Evolutionary conservation across 345 rosid genomes (phyloP), one percentile per base, ranked within the genome.

Genomic region (Bretschneidera sinensis): DNA sequence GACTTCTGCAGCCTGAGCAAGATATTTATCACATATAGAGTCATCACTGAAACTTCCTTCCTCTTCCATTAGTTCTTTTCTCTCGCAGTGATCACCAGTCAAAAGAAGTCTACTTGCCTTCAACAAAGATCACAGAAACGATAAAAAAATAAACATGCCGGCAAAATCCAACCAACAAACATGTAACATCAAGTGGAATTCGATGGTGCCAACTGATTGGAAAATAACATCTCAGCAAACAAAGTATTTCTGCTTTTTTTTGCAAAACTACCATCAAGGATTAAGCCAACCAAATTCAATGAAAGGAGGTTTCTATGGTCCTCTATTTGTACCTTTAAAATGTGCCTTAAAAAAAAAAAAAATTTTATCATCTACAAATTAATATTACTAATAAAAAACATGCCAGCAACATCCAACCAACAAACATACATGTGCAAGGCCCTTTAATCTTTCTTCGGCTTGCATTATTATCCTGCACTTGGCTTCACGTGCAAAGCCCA

Each of bases 21-120:
- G 84, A 78, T 82, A 92, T 66, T 50, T 75, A 56, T 78, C 75
- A 69, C 83, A 78, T 48, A 79, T 33, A 50, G 79, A 71, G 35
- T 61, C 73, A 62, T 79, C 84, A 57, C 74, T 69, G 55, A 78
- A 57, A 74, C 61, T 79, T 60, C 77, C 74, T 19, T 80, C 89
- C 58, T 65, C 86, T 78, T 76, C 94, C 28, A 81, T 67, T 39
- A 74, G 54, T 71, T 75, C 81, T 39, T 76, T 78, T 68, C 80
- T 72, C 61, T 72, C 88, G 22, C 70, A 66, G 21, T 69, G 75
- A 72, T 85, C 84, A 48, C 76, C 82, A 51, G 74, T 74, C 71
- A 76, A 77, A 64, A 87, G 88, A 74, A 81, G 73, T 69, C 60
- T 81, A 73, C 84, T 78, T 66, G 89, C 97, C 98, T 92, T 66